phyloP scores from a whole-genome alignment of 805 yeast genomes.

The Cephaloascus albidus region DNA sequence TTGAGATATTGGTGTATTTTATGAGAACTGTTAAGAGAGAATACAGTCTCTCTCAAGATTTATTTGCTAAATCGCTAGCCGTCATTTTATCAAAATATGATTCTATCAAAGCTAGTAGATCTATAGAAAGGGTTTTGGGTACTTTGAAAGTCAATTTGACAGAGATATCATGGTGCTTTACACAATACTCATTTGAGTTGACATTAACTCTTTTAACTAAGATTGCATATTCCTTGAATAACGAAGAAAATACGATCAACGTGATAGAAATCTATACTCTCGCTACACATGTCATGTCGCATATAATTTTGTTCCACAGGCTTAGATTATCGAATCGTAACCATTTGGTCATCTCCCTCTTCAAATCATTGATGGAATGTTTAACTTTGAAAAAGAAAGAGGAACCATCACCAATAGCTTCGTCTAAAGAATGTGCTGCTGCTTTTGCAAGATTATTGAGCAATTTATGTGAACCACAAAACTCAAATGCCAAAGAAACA shows the following conservation, averaged over 20 bases:
- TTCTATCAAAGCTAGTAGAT: constrained; percentile 2
- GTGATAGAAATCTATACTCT: constrained; percentile 22
- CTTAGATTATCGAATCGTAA: constrained; percentile 63
- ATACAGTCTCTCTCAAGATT: not conserved
- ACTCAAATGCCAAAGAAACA: constrained; percentile 14
- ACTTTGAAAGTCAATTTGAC: constrained; percentile 31
- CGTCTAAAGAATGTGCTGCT: constrained; percentile 27
- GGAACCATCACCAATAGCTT: constrained; percentile 7
- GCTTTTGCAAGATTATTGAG: constrained; percentile 49
- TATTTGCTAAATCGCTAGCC: not conserved
- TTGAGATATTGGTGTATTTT: not conserved
- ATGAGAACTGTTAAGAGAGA: not conserved
- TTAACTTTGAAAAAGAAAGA: constrained; percentile 19
- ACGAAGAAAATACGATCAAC: constrained; percentile 2
- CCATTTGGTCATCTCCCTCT: constrained; percentile 46
- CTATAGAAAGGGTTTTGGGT: constrained; percentile 4
- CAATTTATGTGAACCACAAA: constrained; percentile 68
- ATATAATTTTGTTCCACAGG: constrained; percentile 58
- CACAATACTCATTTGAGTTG: constrained; percentile 59
- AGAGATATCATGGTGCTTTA: constrained; percentile 45
- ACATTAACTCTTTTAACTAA: constrained; percentile 30
- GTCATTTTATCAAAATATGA: constrained; percentile 2
- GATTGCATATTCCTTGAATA: constrained; percentile 6
- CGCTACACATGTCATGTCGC: constrained; percentile 44
- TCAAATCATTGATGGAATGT: constrained; percentile 41